Evolutionary conservation across 2,329 filamentous ascomycete genomes (phyloP).

Genomic region (Arachnomyces sp.): DNA sequence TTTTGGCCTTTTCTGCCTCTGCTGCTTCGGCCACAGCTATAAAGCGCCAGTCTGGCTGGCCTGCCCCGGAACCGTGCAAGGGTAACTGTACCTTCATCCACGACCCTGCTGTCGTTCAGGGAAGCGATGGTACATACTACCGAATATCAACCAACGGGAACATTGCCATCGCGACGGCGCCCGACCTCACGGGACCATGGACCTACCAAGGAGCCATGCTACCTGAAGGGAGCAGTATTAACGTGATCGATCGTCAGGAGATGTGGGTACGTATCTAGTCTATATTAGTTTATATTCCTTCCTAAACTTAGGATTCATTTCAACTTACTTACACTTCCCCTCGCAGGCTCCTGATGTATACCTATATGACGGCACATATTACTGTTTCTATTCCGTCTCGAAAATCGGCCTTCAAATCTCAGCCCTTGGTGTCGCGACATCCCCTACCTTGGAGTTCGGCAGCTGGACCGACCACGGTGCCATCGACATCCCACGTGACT

Average conservation of each 20-base stretch:
- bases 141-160: constrained; percentile 37
- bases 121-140: constrained; percentile 37
- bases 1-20: no score
- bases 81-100: constrained; percentile 32
- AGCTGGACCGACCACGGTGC: constrained; percentile 30
- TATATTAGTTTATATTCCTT: no score
- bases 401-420: constrained; percentile 55
- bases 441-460: constrained; percentile 27
- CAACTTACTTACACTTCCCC: no score
- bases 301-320: no score
- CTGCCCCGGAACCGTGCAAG: constrained; percentile 31
- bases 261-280: not conserved
- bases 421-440: constrained; percentile 54
- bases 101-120: constrained; percentile 34
- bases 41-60: constrained; percentile 1
- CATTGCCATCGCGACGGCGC: constrained; percentile 35
- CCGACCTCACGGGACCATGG: constrained; percentile 37
- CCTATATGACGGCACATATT: constrained; percentile 43
- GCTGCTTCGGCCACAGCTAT: no score
- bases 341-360: constrained; percentile 6
- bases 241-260: not conserved
- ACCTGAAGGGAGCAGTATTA: constrained; percentile 1
- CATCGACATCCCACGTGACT: constrained; percentile 27
- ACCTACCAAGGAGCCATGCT: constrained; percentile 27
- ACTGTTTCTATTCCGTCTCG: constrained; percentile 59